Evolutionary conservation across 257 asterid species (phyloP).

Genomic region (Solanum piurae): DNA sequence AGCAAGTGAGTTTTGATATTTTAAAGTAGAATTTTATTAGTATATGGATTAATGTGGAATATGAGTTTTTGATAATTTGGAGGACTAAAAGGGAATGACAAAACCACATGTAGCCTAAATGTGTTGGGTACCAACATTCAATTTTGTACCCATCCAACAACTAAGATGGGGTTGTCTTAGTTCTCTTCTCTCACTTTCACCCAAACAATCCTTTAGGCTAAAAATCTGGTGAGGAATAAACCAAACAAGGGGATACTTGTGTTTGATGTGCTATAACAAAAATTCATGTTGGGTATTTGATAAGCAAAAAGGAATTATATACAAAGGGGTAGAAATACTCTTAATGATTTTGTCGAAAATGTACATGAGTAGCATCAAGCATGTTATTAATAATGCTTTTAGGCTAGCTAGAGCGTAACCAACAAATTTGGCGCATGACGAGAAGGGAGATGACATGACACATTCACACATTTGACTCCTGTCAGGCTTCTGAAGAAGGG

Average conservation of each 20-base stretch:
- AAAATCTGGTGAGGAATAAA: not conserved
- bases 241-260: not conserved
- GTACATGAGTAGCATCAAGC: no score
- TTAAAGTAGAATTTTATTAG: not conserved
- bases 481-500: not conserved
- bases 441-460: no score
- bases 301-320: not conserved
- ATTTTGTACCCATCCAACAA: constrained; percentile 4
- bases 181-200: constrained; percentile 4
- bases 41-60: not conserved
- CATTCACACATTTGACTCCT: no score
- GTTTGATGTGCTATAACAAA: not conserved
- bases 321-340: not conserved
- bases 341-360: not conserved
- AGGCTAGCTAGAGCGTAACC: not conserved
- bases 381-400: not conserved
- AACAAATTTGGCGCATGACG: not conserved
- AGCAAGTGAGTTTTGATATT: not conserved
- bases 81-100: constrained; percentile 1
- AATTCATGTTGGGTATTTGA: not conserved
- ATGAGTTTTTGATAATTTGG: not conserved
- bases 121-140: constrained; percentile 12
- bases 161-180: not conserved
- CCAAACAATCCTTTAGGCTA: not conserved
- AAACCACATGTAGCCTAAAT: constrained; percentile 7